Conservation (phyloP, 345 rosid species). For the Salix caprea region DNA sequence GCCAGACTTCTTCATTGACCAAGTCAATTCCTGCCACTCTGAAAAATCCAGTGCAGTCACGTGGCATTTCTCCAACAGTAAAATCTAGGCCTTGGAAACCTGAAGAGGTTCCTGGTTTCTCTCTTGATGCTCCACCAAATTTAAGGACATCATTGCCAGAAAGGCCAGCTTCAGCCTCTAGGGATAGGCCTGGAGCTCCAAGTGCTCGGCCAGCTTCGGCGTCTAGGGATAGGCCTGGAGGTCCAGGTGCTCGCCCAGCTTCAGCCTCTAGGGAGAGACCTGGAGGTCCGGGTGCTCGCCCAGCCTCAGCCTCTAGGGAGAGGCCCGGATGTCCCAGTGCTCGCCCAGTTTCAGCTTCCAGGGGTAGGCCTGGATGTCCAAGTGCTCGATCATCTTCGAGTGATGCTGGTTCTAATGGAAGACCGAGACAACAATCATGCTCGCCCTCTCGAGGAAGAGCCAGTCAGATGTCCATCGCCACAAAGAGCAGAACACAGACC, state of each 20-base stretch:
- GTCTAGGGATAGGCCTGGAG: constrained; percentile 16
- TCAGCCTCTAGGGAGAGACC: constrained; percentile 26
- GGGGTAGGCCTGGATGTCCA: constrained; percentile 18
- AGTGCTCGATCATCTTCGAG: constrained; percentile 35
- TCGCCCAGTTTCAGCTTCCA: constrained; percentile 24
- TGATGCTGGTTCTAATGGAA: constrained; percentile 30
- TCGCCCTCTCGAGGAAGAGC: constrained; percentile 25
- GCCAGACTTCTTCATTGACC: constrained; percentile 45
- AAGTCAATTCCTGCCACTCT: constrained; percentile 26
- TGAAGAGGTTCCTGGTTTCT: constrained; percentile 26
- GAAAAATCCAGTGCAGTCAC: constrained; percentile 21
- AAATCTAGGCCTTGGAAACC: constrained; percentile 28
- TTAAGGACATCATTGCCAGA: constrained; percentile 25
- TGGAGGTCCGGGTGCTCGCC: background rate
- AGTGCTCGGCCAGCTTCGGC: constrained; percentile 22
- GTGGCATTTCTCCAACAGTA: constrained; percentile 22
- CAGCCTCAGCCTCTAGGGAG: constrained; percentile 22
- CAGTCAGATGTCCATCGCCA: background rate
- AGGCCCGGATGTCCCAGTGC: constrained; percentile 12
- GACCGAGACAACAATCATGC: constrained; percentile 24
- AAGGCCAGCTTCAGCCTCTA: constrained; percentile 28
- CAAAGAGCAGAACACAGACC: constrained; percentile 14
- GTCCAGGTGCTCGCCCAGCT: constrained; percentile 12
- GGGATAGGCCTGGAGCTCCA: constrained; percentile 15
- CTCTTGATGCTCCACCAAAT: constrained; percentile 28